Percentiles rank a stretch among this genome's conserved stretches.
phyloP scores from a whole-genome alignment of 2,329 filamentous ascomycete species.

The Tolypocladium capitatum region DNA sequence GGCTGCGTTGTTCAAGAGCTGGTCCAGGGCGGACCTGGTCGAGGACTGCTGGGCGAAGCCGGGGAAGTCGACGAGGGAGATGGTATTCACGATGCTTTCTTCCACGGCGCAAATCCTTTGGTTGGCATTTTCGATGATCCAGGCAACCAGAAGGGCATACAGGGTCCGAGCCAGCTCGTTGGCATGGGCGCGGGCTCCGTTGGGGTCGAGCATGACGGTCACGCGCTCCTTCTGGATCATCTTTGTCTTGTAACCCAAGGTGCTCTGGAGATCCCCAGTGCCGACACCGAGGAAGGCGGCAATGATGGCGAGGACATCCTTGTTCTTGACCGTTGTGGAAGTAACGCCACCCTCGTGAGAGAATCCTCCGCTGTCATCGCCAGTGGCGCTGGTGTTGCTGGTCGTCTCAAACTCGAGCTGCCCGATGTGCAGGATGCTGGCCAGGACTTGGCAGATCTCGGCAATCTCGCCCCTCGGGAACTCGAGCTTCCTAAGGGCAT shows the following conservation, averaged over 20 bases:
- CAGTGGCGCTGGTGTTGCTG: conserved; percentile 62
- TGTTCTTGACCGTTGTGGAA: conserved; percentile 82
- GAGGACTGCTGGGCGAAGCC: conserved; percentile 78
- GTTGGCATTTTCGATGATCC: conserved; percentile 87
- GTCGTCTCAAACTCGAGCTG: conserved; percentile 87
- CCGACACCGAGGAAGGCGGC: conserved; percentile 90
- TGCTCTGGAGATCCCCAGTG: conserved; percentile 69
- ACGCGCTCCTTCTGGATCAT: conserved; percentile 92
- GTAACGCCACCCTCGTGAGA: conserved; percentile 87
- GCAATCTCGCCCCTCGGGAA: conserved; percentile 90
- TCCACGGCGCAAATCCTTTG: conserved; percentile 77
- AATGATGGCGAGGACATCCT: conserved; percentile 72
- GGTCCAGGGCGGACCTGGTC: conserved; percentile 76
- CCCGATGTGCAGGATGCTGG: conserved; percentile 90
- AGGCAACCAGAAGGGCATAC: conserved; percentile 87
- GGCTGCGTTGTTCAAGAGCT: conserved; percentile 88
- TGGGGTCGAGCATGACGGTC: conserved; percentile 94
- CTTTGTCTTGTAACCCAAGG: conserved; percentile 90
- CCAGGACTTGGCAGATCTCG: conserved; percentile 90
- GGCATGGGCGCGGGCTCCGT: conserved; percentile 78
- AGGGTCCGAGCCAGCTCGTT: conserved; percentile 88
- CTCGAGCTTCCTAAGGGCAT: conserved; percentile 82
- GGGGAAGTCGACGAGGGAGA: conserved; percentile 92
- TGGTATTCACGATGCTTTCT: conserved; percentile 80
- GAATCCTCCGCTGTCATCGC: conserved; percentile 89